phyloP scores from a whole-genome alignment of 2,329 filamentous ascomycete species.

The Aspergillus sp. region DNA sequence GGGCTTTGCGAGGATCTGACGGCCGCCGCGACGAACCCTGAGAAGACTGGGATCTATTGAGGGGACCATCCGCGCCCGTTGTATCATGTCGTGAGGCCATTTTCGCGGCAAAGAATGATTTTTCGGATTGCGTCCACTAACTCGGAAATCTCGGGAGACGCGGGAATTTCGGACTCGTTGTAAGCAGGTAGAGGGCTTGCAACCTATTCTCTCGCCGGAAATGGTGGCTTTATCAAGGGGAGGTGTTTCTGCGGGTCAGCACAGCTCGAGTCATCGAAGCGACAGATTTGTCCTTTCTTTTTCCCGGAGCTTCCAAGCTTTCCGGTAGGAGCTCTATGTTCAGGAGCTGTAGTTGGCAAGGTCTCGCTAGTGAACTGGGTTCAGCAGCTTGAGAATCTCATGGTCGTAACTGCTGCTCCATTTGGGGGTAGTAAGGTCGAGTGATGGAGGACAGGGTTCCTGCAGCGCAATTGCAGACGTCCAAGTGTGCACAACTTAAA shows the following conservation, averaged over 20 bases:
- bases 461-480: conserved; percentile 2
- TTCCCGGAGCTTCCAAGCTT: not conserved
- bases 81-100: conserved; percentile 8
- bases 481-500: not conserved
- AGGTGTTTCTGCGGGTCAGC: not conserved
- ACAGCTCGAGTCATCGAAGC: conserved; percentile 15
- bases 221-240: not conserved
- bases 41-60: conserved; percentile 1
- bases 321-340: conserved; percentile 2
- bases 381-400: conserved; percentile 16
- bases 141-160: not conserved
- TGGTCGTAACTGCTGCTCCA: conserved; percentile 16
- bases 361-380: conserved; percentile 11
- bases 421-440: not conserved
- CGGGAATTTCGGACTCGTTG: not conserved
- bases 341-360: conserved; percentile 11
- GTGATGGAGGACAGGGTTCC: not conserved
- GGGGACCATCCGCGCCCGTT: conserved; percentile 5
- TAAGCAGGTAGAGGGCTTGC: not conserved
- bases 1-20: conserved; percentile 13
- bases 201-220: not conserved
- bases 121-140: conserved; percentile 8
- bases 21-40: conserved; percentile 9
- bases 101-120: not conserved
- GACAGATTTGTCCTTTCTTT: conserved; percentile 9